Evolutionary conservation across 2,329 filamentous ascomycete species (phyloP).

Genomic region (Aureobasidium melanogenum): DNA sequence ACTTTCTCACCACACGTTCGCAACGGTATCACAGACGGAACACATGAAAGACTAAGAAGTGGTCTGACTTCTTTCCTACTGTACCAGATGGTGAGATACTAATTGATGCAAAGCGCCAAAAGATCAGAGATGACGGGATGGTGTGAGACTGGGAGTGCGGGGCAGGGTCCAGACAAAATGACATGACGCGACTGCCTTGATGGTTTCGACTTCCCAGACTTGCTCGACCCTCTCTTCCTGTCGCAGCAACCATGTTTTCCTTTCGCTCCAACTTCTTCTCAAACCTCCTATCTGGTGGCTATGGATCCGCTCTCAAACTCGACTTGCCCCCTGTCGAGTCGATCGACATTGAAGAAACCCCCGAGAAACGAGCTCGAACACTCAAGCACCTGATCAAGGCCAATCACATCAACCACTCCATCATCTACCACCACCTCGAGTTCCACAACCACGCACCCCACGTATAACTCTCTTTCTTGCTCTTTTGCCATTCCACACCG

Average conservation of each 20-base stretch:
- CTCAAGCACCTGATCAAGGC: constrained; percentile 85
- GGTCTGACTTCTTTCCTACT: too few relatives aligned
- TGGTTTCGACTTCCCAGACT: neutral
- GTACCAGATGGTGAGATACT: too few relatives aligned
- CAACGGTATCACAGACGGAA: too few relatives aligned
- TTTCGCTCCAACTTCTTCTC: constrained; percentile 12
- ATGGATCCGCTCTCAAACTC: constrained; percentile 19
- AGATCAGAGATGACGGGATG: neutral
- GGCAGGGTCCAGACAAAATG: constrained; percentile 9
- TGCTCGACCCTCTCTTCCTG: neutral
- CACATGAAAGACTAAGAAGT: too few relatives aligned
- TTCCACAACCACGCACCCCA: constrained; percentile 82
- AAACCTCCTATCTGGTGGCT: neutral
- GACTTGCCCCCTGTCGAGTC: constrained; percentile 59
- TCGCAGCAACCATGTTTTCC: constrained; percentile 13
- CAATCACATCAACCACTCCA: constrained; percentile 83
- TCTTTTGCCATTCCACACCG: constrained; percentile 2
- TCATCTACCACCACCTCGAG: constrained; percentile 64
- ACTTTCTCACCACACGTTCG: too few relatives aligned
- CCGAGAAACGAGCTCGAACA: constrained; percentile 70
- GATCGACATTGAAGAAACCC: constrained; percentile 69
- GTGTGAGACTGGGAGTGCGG: constrained; percentile 8
- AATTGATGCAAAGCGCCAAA: too few relatives aligned
- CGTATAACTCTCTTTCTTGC: constrained; percentile 31
- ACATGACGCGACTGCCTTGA: constrained; percentile 5